These are phyloP conservation scores for Eragrostis nindensis DNA, from an alignment of 176 grass and related monocot species.

Conservation along the genomic window DNA sequence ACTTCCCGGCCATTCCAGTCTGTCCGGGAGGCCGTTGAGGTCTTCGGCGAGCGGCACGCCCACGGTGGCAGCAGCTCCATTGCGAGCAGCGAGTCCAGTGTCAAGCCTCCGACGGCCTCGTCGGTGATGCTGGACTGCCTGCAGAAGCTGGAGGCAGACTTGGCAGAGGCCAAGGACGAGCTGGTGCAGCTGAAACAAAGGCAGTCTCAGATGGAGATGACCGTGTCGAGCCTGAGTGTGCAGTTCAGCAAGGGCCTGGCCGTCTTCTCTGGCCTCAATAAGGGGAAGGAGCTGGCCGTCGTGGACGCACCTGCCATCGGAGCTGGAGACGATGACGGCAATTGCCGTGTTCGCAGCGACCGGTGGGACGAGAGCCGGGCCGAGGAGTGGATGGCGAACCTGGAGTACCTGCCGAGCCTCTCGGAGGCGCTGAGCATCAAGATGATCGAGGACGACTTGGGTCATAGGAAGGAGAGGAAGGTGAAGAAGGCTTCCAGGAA, in stretches of 20 bases:
- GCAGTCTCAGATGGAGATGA: conserved; percentile 53
- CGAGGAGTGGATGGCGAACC: conserved; percentile 56
- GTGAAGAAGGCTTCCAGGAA: neutral
- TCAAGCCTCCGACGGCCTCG: conserved; percentile 29
- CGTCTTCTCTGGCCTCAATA: conserved; percentile 32
- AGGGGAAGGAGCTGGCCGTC: conserved; percentile 47
- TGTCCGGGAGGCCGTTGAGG: conserved; percentile 59
- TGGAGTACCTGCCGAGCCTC: conserved; percentile 62
- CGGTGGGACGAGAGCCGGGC: conserved; percentile 50
- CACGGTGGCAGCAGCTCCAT: neutral
- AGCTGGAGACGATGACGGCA: conserved; percentile 3
- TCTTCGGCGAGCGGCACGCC: conserved; percentile 48
- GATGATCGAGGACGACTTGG: conserved; percentile 54
- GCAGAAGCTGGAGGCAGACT: conserved; percentile 55
- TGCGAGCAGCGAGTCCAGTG: conserved; percentile 24
- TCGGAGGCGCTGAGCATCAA: conserved; percentile 60
- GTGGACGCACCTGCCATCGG: neutral
- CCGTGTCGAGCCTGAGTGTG: conserved; percentile 48
- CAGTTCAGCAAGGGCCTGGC: conserved; percentile 51
- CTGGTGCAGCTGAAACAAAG: conserved; percentile 58
- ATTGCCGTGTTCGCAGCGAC: conserved; percentile 49
- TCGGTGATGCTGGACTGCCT: conserved; percentile 34
- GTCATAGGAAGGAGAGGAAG: conserved; percentile 34
- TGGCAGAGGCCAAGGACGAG: conserved; percentile 43
- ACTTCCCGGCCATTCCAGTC: conserved; percentile 64